Conservation (phyloP, 2,329 filamentous ascomycete species). For the Fusarium haematococcum region DNA sequence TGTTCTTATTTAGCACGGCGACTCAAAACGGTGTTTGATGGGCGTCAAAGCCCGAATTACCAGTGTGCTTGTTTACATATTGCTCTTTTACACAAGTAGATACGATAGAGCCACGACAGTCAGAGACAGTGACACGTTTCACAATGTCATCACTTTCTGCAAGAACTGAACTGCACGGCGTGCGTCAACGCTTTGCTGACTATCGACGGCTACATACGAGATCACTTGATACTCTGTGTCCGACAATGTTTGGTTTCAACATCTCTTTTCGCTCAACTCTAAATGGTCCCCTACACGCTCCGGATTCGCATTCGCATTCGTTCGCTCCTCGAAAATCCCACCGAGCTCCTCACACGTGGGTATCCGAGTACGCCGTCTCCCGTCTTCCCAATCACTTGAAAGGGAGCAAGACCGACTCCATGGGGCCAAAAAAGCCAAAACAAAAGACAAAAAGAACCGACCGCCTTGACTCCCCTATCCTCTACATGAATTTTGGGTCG, state of each 20-base stretch:
- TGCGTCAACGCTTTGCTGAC: slow-evolving; percentile 34
- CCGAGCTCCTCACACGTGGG: slow-evolving; percentile 32
- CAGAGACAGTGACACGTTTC: slow-evolving; percentile 4
- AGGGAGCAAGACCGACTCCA: slow-evolving; percentile 45
- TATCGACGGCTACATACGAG: slow-evolving; percentile 39
- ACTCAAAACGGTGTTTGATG: neutral
- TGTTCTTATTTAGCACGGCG: slow-evolving; percentile 3
- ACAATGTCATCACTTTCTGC: slow-evolving; percentile 1
- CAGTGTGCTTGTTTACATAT: neutral
- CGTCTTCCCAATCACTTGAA: slow-evolving; percentile 51
- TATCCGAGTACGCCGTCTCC: slow-evolving; percentile 41
- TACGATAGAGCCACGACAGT: slow-evolving; percentile 2
- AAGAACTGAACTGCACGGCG: neutral
- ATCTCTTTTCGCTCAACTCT: slow-evolving; percentile 38
- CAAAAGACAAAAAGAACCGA: slow-evolving; percentile 44
- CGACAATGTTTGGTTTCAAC: slow-evolving; percentile 33
- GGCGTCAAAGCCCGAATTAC: neutral
- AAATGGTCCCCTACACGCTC: slow-evolving; percentile 46
- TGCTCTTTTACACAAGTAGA: slow-evolving; percentile 1
- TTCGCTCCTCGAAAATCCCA: slow-evolving; percentile 33
- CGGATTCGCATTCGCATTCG: slow-evolving; percentile 33
- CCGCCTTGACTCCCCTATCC: slow-evolving; percentile 55
- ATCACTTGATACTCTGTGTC: slow-evolving; percentile 50
- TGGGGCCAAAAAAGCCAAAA: slow-evolving; percentile 36
- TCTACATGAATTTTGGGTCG: slow-evolving; percentile 57